Base-by-base conservation (phyloP, 352 stramenopile species). In the Peronospora tabacina region DNA sequence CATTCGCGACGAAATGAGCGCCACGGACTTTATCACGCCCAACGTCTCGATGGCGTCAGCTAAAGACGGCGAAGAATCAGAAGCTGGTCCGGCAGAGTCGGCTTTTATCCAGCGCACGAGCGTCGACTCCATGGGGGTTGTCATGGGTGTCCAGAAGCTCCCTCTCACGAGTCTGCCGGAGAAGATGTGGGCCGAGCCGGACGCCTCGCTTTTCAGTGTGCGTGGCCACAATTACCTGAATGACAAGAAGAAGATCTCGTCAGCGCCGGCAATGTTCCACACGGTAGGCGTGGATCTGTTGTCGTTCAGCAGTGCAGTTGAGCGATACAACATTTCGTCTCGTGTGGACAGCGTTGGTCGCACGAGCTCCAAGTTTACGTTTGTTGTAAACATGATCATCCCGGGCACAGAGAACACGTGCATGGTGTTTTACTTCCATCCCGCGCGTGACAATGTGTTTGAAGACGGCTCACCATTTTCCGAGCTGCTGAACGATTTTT, bases 311-410 rank as follows among this genome's bases (percentile, higher is more conserved):
- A 74, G 58, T 30, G 40, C 76, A 24, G 61, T 43, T 11, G 81
- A 93, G 39, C 69, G 84, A 16, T 94, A 92, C 59, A 68, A 95
- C 49, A 55, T 95, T 20, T 87, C 78, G 40, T 57, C 65, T 28
- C 84, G 70, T 11, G 41, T 64, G 5, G 85, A 87, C 43, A 88
- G 71, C 41, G 75, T 95, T 39, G 88, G 80, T 17, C 68, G 72
- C 43, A 88, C 63, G 7, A 73, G 74, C 40, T 54, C 39, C 29
- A 85, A 90, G 54, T 95, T 95, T 61, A 90, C 79, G 37, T 93
- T 95, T 51, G 81, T 95, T 5, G 69, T 95, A 42, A 94, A 92
- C 55, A 92, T 94, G 72, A 91, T 91, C 58, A 89, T 95, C 39
- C 85, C 85, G 0, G 67, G 77, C 0, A 61, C 76, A 0, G 78